phyloP scores from a whole-genome alignment of 2,329 filamentous ascomycete species.

The Tolypocladium pustulatum region DNA sequence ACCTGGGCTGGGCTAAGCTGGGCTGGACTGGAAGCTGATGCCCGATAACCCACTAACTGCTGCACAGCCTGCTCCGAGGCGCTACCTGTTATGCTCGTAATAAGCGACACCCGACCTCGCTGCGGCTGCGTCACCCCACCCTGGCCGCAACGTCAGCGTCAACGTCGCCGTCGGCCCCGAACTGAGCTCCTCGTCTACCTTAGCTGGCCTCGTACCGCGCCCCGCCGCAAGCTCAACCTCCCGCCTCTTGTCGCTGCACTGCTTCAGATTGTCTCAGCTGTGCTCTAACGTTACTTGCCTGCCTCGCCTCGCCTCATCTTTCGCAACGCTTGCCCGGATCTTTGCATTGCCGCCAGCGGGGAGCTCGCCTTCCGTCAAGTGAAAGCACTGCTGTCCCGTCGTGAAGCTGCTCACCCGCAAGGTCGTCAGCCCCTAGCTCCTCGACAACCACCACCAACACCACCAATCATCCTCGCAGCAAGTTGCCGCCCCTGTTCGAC shows the following conservation, averaged over 20 bases:
- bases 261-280: background rate
- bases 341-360: background rate
- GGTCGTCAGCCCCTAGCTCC: background rate
- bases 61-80: background rate
- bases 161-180: slow-evolving; percentile 6
- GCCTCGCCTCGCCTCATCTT: background rate
- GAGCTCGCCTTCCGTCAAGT: background rate
- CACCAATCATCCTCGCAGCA: background rate
- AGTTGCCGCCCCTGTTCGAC: slow-evolving; percentile 8
- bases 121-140: slow-evolving; percentile 2
- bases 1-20: too few relatives aligned
- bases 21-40: too few relatives aligned
- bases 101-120: background rate
- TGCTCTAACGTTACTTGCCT: background rate
- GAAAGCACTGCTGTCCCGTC: background rate
- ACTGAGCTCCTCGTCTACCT: slow-evolving; percentile 5
- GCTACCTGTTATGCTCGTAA: slow-evolving; percentile 2
- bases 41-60: background rate
- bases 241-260: background rate
- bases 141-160: slow-evolving; percentile 7
- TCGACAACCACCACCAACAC: background rate
- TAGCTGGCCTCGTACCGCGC: background rate
- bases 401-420: background rate
- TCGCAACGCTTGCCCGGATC: background rate
- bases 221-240: slow-evolving; percentile 3